Conservation (phyloP, 257 asterid species). For the Solanum tarijense region DNA sequence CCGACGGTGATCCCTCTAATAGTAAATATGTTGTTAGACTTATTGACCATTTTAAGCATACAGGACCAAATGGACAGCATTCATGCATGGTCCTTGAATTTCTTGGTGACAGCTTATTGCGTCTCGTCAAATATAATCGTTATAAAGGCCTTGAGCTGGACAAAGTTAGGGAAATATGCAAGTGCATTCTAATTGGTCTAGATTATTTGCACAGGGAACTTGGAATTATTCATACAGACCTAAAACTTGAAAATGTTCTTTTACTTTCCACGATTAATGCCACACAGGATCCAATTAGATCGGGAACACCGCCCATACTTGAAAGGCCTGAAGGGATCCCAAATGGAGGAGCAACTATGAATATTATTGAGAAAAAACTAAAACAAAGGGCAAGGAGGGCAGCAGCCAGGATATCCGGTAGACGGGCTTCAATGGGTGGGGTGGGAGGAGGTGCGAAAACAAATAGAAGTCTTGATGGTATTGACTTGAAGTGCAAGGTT, state of each 20-base stretch:
- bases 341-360: slow-evolving; percentile 51
- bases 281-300: slow-evolving; percentile 77
- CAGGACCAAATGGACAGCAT: slow-evolving; percentile 98
- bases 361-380: slow-evolving; percentile 66
- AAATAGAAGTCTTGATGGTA: slow-evolving; percentile 65
- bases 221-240: slow-evolving; percentile 80
- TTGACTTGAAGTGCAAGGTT: slow-evolving; percentile 74
- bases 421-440: slow-evolving; percentile 67
- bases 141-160: slow-evolving; percentile 72
- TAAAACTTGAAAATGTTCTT: slow-evolving; percentile 94
- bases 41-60: slow-evolving; percentile 81
- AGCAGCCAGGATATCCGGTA: slow-evolving; percentile 78
- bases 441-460: slow-evolving; percentile 38
- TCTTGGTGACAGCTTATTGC: slow-evolving; percentile 91
- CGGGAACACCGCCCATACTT: slow-evolving; percentile 68
- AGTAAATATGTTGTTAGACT: slow-evolving; percentile 59
- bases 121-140: slow-evolving; percentile 61
- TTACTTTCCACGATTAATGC: slow-evolving; percentile 72
- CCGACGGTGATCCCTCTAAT: slow-evolving; percentile 65
- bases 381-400: slow-evolving; percentile 95
- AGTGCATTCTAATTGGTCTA: slow-evolving; percentile 77
- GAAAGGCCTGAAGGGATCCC: slow-evolving; percentile 71
- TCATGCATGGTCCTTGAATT: slow-evolving; percentile 94
- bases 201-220: slow-evolving; percentile 81
- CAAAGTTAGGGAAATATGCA: slow-evolving; percentile 87